Evolutionary conservation across 441 rosid species (phyloP).

Genomic region (Lepidium campestre): DNA sequence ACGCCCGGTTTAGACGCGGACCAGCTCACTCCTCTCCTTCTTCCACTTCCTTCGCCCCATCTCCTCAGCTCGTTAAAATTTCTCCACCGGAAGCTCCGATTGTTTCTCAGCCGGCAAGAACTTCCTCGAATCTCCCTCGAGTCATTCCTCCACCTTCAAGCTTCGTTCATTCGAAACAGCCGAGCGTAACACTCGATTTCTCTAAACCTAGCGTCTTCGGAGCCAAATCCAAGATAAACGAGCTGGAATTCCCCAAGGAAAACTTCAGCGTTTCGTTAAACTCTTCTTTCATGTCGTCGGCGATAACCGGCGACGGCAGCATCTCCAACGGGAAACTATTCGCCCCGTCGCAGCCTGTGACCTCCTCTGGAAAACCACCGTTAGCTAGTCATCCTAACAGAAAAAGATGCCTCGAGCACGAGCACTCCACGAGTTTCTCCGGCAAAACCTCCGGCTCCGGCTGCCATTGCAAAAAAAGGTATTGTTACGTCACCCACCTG

Average conservation of each 20-base stretch:
- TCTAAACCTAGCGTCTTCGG: slow-evolving; percentile 51
- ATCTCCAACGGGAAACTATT: slow-evolving; percentile 80
- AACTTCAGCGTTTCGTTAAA: slow-evolving; percentile 65
- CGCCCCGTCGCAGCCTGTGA: slow-evolving; percentile 35
- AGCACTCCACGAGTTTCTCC: slow-evolving; percentile 51
- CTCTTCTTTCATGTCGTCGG: slow-evolving; percentile 83
- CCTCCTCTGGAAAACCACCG: slow-evolving; percentile 72
- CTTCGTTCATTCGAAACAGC: slow-evolving; percentile 46
- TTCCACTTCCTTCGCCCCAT: slow-evolving; percentile 24
- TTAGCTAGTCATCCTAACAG: slow-evolving; percentile 51
- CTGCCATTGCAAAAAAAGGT: slow-evolving; percentile 95
- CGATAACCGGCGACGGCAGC: slow-evolving; percentile 87
- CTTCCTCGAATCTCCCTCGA: slow-evolving; percentile 18
- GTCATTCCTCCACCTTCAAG: slow-evolving; percentile 27
- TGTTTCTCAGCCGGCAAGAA: slow-evolving; percentile 15
- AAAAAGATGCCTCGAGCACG: slow-evolving; percentile 75
- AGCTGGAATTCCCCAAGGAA: slow-evolving; percentile 62
- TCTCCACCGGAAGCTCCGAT: slow-evolving; percentile 4
- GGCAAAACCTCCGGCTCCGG: slow-evolving; percentile 59
- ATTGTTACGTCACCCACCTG: slow-evolving; percentile 16
- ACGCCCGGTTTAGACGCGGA: slow-evolving; percentile 85
- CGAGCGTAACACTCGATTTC: slow-evolving; percentile 78
- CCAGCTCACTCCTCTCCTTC: slow-evolving; percentile 40
- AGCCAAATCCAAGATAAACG: slow-evolving; percentile 40
- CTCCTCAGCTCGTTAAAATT: slow-evolving; percentile 1